A percentile compares a stretch with the other conserved stretches of the same genome.
phyloP scores from a whole-genome alignment of 2,329 filamentous ascomycete genomes.

The Clonostachys sp. region DNA sequence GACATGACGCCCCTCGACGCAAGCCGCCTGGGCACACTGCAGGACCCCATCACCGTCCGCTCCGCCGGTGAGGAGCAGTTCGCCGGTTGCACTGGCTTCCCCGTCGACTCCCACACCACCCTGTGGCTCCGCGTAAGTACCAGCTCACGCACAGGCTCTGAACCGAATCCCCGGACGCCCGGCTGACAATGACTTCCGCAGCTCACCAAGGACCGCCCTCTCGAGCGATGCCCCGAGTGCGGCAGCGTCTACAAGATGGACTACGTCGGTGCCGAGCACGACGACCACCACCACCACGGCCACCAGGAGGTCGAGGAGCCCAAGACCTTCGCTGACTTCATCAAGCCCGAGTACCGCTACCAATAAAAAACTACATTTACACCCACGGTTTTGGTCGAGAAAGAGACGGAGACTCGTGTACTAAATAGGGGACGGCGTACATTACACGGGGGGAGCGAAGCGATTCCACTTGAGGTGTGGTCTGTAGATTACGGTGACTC shows the following conservation, averaged over 20 bases:
- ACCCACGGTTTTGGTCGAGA: background rate
- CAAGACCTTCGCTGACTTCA: slow-evolving; percentile 94
- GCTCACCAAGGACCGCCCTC: slow-evolving; percentile 83
- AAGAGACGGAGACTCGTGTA: background rate
- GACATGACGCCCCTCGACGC: slow-evolving; percentile 96
- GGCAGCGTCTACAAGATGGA: slow-evolving; percentile 97
- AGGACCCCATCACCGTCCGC: slow-evolving; percentile 86
- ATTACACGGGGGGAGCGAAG: slow-evolving; percentile 7
- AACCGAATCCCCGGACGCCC: background rate
- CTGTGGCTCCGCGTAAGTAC: slow-evolving; percentile 80
- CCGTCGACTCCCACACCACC: slow-evolving; percentile 86
- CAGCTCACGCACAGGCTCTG: background rate
- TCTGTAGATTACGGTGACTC: slow-evolving; percentile 36
- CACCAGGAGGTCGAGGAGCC: slow-evolving; percentile 71
- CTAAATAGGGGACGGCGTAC: slow-evolving; percentile 9
- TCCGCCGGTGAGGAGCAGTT: slow-evolving; percentile 96
- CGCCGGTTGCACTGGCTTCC: slow-evolving; percentile 90
- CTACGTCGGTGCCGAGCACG: slow-evolving; percentile 81
- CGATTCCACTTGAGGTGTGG: slow-evolving; percentile 12
- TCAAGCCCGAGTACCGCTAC: slow-evolving; percentile 94
- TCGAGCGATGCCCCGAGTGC: slow-evolving; percentile 96
- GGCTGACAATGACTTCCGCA: slow-evolving; percentile 23
- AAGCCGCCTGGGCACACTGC: slow-evolving; percentile 83
- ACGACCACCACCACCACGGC: slow-evolving; percentile 53
- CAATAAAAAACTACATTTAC: slow-evolving; percentile 21